A percentile compares a stretch with the other conserved stretches of the same genome.
Conservation (phyloP, 176 grass and related monocot genomes). For the Thinopyrum elongatum region DNA sequence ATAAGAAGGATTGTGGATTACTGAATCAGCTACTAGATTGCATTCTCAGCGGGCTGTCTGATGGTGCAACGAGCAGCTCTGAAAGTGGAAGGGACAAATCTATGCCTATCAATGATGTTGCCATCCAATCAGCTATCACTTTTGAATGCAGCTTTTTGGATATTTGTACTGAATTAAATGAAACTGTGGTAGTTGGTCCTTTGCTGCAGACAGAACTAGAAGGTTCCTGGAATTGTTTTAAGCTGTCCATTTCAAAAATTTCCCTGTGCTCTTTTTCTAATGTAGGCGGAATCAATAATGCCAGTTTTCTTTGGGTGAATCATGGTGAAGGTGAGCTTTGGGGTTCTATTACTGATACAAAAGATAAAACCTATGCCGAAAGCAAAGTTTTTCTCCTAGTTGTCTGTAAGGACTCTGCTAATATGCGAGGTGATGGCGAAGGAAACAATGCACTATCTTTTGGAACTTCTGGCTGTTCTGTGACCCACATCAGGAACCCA, state of each 20-base stretch:
- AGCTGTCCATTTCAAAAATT: constrained; percentile 70
- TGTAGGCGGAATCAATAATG: constrained; percentile 58
- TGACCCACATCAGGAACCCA: constrained; percentile 79
- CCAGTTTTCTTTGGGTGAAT: constrained; percentile 70
- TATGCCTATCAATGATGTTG: constrained; percentile 16
- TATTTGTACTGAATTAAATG: constrained; percentile 62
- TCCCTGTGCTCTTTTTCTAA: constrained; percentile 70
- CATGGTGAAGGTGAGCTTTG: constrained; percentile 82
- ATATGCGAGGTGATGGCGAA: constrained; percentile 82
- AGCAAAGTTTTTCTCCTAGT: constrained; percentile 70
- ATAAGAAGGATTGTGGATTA: constrained; percentile 62
- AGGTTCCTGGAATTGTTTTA: constrained; percentile 73
- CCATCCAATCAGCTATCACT: constrained; percentile 58
- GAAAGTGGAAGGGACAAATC: constrained; percentile 28
- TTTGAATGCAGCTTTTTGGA: constrained; percentile 73
- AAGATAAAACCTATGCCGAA: constrained; percentile 40
- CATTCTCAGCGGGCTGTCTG: constrained; percentile 52
- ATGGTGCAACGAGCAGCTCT: constrained; percentile 27
- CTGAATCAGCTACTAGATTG: constrained; percentile 58
- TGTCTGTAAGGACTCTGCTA: constrained; percentile 62
- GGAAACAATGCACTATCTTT: constrained; percentile 78
- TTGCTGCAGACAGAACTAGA: constrained; percentile 80
- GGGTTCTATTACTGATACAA: constrained; percentile 48
- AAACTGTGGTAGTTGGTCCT: constrained; percentile 60
- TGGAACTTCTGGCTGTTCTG: constrained; percentile 65